These are phyloP conservation scores for Vaucheria bursata DNA, from an alignment of 352 stramenopile species.

Conservation along the genomic window DNA sequence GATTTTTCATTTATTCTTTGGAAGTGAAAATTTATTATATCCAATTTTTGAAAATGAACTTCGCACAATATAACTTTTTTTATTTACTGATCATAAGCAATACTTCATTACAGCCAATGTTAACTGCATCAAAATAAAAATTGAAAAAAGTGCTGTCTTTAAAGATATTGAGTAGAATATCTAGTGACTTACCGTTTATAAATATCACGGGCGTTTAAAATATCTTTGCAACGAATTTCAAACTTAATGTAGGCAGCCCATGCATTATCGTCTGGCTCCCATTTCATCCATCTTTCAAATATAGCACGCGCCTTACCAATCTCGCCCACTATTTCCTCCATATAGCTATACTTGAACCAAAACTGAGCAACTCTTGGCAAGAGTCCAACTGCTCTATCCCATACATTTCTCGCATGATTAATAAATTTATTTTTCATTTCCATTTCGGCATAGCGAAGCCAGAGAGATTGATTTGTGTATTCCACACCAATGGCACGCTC, in stretches of 20 bases:
- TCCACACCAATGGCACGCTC: slow-evolving; percentile 96
- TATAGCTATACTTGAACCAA: slow-evolving; percentile 99
- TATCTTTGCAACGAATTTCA: slow-evolving; percentile 80
- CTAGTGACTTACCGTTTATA: slow-evolving; percentile 14
- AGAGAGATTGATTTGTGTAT: slow-evolving; percentile 79
- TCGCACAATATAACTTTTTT: too few species aligned
- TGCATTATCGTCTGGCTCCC: slow-evolving; percentile 93
- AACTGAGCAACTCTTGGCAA: slow-evolving; percentile 91
- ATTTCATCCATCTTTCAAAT: slow-evolving; percentile 94
- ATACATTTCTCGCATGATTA: slow-evolving; percentile 94
- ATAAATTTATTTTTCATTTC: slow-evolving; percentile 99
- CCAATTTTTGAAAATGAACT: too few species aligned
- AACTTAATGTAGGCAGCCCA: slow-evolving; percentile 98
- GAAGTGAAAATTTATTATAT: too few species aligned
- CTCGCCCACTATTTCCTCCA: slow-evolving; percentile 97
- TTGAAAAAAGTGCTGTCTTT: too few species aligned
- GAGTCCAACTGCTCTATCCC: slow-evolving; percentile 81
- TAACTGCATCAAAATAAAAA: too few species aligned
- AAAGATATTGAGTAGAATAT: too few species aligned
- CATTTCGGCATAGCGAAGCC: slow-evolving; percentile 97
- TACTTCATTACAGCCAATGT: too few species aligned
- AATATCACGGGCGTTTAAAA: slow-evolving; percentile 63
- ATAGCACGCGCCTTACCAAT: slow-evolving; percentile 79
- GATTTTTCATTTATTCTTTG: too few species aligned
- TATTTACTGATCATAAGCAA: too few species aligned